Conservation (phyloP, 305 asterid genomes). For the Solanum aculeatissimum region DNA sequence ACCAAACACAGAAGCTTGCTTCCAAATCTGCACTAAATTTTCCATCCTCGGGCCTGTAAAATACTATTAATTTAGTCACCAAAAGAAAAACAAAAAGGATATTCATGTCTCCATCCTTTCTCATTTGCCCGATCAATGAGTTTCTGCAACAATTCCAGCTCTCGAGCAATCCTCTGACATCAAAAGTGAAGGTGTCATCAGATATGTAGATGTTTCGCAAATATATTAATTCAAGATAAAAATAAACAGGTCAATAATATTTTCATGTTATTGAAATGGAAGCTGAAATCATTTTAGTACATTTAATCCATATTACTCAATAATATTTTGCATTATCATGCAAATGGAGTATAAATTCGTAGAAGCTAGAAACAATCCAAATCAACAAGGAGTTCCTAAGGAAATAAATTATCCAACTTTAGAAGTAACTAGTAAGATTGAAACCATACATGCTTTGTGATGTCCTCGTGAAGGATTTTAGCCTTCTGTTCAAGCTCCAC, state of each 20-base stretch:
- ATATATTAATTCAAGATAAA: not conserved
- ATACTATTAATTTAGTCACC: not conserved
- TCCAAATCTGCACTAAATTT: not conserved
- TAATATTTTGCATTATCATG: not conserved
- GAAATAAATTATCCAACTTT: not conserved
- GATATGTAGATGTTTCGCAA: not conserved
- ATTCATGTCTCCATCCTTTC: slow-evolving; percentile 78
- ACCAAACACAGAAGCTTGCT: not conserved
- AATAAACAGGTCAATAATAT: not conserved
- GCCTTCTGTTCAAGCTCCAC: slow-evolving; percentile 31
- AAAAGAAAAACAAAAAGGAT: slow-evolving; percentile 41
- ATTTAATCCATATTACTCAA: not conserved
- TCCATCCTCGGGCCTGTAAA: not conserved
- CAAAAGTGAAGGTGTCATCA: not conserved
- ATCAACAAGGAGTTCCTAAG: not conserved
- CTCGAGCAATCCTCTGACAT: not conserved
- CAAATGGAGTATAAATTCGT: not conserved
- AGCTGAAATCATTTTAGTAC: not conserved
- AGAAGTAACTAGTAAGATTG: not conserved
- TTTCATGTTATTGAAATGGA: not conserved
- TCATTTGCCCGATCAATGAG: slow-evolving; percentile 56
- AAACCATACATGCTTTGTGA: slow-evolving; percentile 20
- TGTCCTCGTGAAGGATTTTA: slow-evolving; percentile 27
- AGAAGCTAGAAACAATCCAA: not conserved
- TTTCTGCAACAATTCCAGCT: slow-evolving; percentile 13